Base-by-base conservation (phyloP, 1,139 yeast species). In the Scheffersomyces segobiensis region DNA sequence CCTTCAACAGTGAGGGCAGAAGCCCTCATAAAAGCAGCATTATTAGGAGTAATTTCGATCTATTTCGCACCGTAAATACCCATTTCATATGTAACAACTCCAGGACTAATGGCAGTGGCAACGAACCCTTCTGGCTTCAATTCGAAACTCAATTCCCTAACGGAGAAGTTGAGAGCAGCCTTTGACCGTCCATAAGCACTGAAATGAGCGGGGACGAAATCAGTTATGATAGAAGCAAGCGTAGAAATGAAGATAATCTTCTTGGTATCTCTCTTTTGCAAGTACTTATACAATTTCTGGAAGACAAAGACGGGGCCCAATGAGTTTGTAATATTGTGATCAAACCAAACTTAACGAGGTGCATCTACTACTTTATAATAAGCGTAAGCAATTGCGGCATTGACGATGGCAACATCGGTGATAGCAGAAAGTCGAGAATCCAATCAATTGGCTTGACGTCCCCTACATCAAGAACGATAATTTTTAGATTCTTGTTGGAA, bases 61-160 rank as follows among this genome's bases (percentile, higher is more conserved):
- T 48, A 49, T 5, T n/a, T 18, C 10, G 17, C 20, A 4, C 47
- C 51, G 14, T 42, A 49, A 2, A n/a, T 57, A 48, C 67, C 66
- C 62, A 67, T 66, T 55, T 73, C 77, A 48, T 74, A 73, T n/a
- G 63, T 57, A 17, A 70, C 76, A 50, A 67, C 52, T 2, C 80
- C 80, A 14, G 81, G 80, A 49, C 71, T 71, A 48, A 73, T 59
- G 14, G 73, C 60, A 7, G 72, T 56, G 42, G 72, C 67, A 14
- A 59, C 67, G 60, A 68, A 73, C 1, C 63, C 65, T 52, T 73
- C 71, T 7, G 55, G 56, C 10, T 52, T 57, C 54, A 71, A 57
- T 49, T 74, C 77, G 50, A 59, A 53, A 22, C 68, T 63, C 39
- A 74, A 57, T 39, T 60, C 62, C 46, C 63, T 67, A 10, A 65